Evolutionary conservation across 805 yeast species (phyloP), one percentile per base, ranked within the genome.

Genomic region (Saturnispora serradocipensis): DNA sequence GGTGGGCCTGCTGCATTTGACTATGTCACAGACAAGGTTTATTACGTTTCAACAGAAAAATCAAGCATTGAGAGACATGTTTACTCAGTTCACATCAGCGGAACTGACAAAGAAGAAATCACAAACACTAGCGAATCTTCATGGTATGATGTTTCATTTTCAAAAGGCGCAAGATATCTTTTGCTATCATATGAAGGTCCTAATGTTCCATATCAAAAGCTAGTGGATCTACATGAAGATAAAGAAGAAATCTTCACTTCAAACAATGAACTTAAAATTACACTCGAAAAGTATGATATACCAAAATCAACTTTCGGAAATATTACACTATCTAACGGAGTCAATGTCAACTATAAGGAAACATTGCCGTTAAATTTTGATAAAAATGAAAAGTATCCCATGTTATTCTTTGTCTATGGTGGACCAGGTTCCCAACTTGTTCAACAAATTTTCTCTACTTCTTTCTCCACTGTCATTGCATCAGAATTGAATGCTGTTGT

Each of bases 401-500:
- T 93, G 0, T 72, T 93, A 53, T 91, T 93, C 64, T 89, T 76
- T 63, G 89, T 89, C 4, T 93, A 93, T 63, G 97, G 97, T 22
- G 99, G 99, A 0, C 99, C 99, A 8, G 93, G 89, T 35, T 86
- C 96, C 5, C 98, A 93, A 66, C 72, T 78, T 50, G 97, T 91
- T 6, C 70, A 74, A 43, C 80, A 85, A 55, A 63, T 70, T 13
- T 88, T 81, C 61, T 63, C 76, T 0, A 69, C 85, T 32, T 69
- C 74, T 5, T 90, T 88, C 67, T 85, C 90, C 54, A 78, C 85
- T 28, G 82, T 86, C 10, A 78, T 86, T 40, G 84, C 96, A 0
- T 78, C 96, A 1, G 83, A 82, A 58, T 72, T 86, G 56, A 76
- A 84, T 60, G 88, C 95, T 2, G 77, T 93, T 46, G 96, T 93